phyloP scores from a whole-genome alignment of 805 yeast species.

The Wickerhamomyces chambardii region DNA sequence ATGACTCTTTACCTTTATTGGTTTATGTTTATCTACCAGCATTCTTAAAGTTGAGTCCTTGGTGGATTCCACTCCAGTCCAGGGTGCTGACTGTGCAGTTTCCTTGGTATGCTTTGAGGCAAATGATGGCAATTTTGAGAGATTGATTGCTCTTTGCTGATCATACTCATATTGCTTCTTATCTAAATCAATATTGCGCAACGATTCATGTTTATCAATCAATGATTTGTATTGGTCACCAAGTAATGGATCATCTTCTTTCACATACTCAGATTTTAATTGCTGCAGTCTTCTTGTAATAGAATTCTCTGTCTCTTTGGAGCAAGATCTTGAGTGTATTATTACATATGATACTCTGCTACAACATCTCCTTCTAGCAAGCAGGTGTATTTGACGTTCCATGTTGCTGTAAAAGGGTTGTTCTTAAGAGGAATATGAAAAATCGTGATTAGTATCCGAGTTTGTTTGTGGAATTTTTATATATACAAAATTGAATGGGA shows the following conservation, averaged over 20 bases:
- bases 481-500: no score
- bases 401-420: no score
- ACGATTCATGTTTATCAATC: conserved; percentile 14
- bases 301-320: conserved; percentile 10
- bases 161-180: conserved; percentile 25
- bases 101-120: conserved; percentile 36
- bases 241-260: conserved; percentile 17
- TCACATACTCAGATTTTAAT: conserved; percentile 14
- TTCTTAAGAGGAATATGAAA: no score
- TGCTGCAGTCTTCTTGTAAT: conserved; percentile 17
- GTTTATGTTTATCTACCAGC: conserved; percentile 44
- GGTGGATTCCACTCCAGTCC: conserved; percentile 48
- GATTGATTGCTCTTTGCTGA: conserved; percentile 31
- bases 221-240: conserved; percentile 11
- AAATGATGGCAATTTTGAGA: conserved; percentile 30
- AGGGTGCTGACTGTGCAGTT: conserved; percentile 41
- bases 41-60: conserved; percentile 42
- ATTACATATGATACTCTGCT: background rate
- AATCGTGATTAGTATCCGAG: no score
- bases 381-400: no score
- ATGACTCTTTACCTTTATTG: conserved; percentile 19
- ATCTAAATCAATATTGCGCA: conserved; percentile 12
- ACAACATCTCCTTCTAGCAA: background rate
- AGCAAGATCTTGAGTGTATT: no score
- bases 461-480: no score